These are phyloP conservation scores for Pecoramyces ruminantium DNA, from an alignment of 192 early-diverging fungal genomes.

Conservation along the genomic window DNA sequence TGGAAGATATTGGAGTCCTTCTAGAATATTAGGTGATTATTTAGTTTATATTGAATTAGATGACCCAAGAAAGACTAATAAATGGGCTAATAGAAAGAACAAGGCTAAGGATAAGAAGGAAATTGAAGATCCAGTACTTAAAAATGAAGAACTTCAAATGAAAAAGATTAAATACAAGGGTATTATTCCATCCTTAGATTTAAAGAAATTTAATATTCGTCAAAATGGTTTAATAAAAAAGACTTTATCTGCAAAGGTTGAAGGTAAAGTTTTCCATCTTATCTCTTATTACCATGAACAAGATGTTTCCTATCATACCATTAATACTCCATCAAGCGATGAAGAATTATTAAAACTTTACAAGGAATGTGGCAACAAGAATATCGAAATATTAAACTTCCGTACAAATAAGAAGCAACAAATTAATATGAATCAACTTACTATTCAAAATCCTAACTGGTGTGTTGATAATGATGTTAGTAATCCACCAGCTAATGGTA, in stretches of 20 bases:
- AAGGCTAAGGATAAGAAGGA: neutral
- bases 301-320: neutral
- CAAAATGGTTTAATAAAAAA: neutral
- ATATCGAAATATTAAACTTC: neutral
- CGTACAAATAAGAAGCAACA: neutral
- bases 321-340: neutral
- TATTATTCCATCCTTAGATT: neutral
- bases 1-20: conserved; percentile 64
- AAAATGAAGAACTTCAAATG: neutral
- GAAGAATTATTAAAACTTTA: neutral
- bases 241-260: neutral
- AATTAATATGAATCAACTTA: neutral
- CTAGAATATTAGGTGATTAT: conserved; percentile 64
- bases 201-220: neutral
- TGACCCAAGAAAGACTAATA: neutral
- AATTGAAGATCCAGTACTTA: neutral
- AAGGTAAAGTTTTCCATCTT: neutral
- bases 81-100: neutral
- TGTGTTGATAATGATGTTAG: neutral
- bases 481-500: neutral
- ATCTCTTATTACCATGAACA: neutral
- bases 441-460: neutral
- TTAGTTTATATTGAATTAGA: conserved; percentile 58
- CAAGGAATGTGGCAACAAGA: neutral
- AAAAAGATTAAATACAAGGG: neutral